Evolutionary conservation across 2,329 filamentous ascomycete species (phyloP).

Genomic region (Colletotrichum camelliae): DNA sequence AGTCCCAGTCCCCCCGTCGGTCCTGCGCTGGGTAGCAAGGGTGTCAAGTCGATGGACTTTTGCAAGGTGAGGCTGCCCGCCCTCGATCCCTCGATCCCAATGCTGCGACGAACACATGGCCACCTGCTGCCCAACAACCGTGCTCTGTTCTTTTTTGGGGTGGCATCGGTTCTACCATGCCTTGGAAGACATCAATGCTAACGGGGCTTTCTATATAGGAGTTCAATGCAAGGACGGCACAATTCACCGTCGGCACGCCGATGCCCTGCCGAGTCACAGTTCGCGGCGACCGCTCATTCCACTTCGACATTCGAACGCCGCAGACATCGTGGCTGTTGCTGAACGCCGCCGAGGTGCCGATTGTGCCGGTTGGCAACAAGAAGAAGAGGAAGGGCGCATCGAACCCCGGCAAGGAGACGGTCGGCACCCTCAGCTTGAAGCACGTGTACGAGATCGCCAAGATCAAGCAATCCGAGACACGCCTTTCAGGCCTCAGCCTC

Average conservation of each 20-base stretch:
- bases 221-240: slow-evolving; percentile 92
- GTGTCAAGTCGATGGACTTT: slow-evolving; percentile 99
- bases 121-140: slow-evolving; percentile 10
- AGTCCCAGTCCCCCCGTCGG: slow-evolving; percentile 95
- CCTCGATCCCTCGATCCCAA: neutral
- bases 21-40: slow-evolving; percentile 94
- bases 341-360: slow-evolving; percentile 77
- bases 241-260: slow-evolving; percentile 82
- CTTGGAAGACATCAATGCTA: slow-evolving; percentile 22
- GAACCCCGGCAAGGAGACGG: slow-evolving; percentile 75
- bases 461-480: slow-evolving; percentile 84
- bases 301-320: slow-evolving; percentile 91
- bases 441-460: slow-evolving; percentile 97
- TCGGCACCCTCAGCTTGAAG: slow-evolving; percentile 91
- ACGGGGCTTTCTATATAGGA: slow-evolving; percentile 62
- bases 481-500: slow-evolving; percentile 73
- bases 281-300: slow-evolving; percentile 89
- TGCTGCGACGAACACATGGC: slow-evolving; percentile 6
- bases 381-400: slow-evolving; percentile 79
- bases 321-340: slow-evolving; percentile 92
- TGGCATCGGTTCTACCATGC: neutral
- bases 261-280: slow-evolving; percentile 91
- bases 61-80: slow-evolving; percentile 74
- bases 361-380: slow-evolving; percentile 72
- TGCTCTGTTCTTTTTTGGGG: neutral